Evolutionary conservation across 306 rosid genomes (phyloP).

Genomic region (Dalbergia cochinchinensis): DNA sequence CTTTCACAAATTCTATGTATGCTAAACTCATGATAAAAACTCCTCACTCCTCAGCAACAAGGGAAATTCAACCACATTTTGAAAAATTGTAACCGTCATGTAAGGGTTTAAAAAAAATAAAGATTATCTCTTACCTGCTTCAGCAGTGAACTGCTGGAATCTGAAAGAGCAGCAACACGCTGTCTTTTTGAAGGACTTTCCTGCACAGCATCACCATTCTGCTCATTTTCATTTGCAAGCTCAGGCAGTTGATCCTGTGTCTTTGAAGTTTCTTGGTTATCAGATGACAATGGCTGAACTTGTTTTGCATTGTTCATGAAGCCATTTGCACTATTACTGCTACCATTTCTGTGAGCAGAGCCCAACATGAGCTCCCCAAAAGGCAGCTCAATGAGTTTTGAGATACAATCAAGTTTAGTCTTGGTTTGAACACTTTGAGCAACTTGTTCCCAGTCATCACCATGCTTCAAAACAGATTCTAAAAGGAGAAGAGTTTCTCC

Average conservation of each 20-base stretch:
- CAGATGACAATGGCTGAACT: constrained; percentile 56
- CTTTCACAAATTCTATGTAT: constrained; percentile 30
- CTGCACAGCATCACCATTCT: constrained; percentile 64
- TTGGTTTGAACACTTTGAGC: constrained; percentile 80
- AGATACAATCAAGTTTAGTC: constrained; percentile 81
- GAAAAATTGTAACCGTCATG: constrained; percentile 27
- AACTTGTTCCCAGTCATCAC: constrained; percentile 97
- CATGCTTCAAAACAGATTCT: constrained; percentile 92
- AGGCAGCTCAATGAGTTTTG: constrained; percentile 87
- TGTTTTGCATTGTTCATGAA: constrained; percentile 51
- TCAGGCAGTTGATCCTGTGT: constrained; percentile 56
- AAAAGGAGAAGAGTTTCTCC: constrained; percentile 86
- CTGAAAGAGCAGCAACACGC: constrained; percentile 58
- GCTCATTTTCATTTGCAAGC: constrained; percentile 54
- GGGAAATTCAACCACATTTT: constrained; percentile 29
- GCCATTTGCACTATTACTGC: constrained; percentile 47
- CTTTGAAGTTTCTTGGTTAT: constrained; percentile 57
- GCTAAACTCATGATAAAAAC: constrained; percentile 4
- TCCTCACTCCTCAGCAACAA: constrained; percentile 9
- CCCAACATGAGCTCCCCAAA: constrained; percentile 80
- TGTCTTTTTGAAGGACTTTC: constrained; percentile 75
- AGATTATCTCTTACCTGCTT: constrained; percentile 64
- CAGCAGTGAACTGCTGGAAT: constrained; percentile 79
- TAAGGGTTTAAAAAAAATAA: not conserved
- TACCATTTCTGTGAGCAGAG: constrained; percentile 56